phyloP scores from a whole-genome alignment of 2,329 filamentous ascomycete genomes.

The Xylaria sp. region DNA sequence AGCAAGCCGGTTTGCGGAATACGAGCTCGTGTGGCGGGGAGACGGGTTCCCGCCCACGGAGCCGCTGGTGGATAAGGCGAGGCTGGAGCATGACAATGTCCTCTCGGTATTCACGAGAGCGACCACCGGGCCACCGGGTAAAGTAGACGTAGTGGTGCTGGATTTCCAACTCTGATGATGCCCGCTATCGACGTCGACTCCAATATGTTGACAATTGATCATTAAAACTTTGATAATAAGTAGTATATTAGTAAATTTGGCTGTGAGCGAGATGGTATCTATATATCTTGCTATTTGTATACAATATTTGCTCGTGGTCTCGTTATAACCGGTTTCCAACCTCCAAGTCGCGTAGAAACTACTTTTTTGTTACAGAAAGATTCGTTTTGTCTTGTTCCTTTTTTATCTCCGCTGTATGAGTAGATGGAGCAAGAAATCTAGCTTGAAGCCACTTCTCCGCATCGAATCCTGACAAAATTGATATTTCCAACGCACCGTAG shows the following conservation, averaged over 20 bases:
- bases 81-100: conserved; percentile 44
- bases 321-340: conserved; percentile 13
- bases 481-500: conserved; percentile 35
- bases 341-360: not conserved
- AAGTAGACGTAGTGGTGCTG: conserved; percentile 43
- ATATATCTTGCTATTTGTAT: conserved; percentile 19
- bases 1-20: conserved; percentile 39
- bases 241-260: conserved; percentile 16
- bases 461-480: conserved; percentile 29
- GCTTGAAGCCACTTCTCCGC: conserved; percentile 27
- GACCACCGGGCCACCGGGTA: conserved; percentile 5
- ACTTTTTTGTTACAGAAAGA: conserved; percentile 28
- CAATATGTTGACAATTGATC: not conserved
- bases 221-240: not conserved
- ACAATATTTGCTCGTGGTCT: conserved; percentile 26
- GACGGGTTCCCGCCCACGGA: conserved; percentile 45
- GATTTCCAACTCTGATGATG: conserved; percentile 42
- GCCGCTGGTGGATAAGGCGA: conserved; percentile 47
- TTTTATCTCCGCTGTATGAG: not conserved
- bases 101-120: conserved; percentile 45
- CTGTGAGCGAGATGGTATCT: conserved; percentile 4
- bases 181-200: not conserved
- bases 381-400: conserved; percentile 18
- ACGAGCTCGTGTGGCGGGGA: conserved; percentile 46
- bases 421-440: conserved; percentile 4